phyloP scores from a whole-genome alignment of 2,329 filamentous ascomycete genomes.

The Cladosporium halotolerans region DNA sequence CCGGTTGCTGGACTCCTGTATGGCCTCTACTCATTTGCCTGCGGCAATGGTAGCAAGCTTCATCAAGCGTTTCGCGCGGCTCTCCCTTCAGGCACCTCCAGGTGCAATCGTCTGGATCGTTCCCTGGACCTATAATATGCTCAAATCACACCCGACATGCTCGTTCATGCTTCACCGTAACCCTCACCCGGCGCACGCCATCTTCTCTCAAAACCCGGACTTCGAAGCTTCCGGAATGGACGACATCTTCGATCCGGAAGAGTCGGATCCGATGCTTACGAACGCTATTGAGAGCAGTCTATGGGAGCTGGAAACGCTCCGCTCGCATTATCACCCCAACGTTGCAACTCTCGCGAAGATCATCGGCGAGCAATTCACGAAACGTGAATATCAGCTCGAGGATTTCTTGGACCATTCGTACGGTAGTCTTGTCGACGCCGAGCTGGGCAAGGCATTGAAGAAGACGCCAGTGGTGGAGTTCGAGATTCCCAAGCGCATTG shows the following conservation, averaged over 20 bases:
- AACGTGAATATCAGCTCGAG: conserved; percentile 88
- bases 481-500: conserved; percentile 83
- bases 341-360: conserved; percentile 91
- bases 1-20: conserved; percentile 82
- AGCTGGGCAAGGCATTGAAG: conserved; percentile 75
- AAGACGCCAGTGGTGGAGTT: conserved; percentile 87
- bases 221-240: conserved; percentile 53
- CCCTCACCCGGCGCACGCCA: conserved; percentile 27
- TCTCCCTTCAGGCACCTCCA: conserved; percentile 83
- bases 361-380: conserved; percentile 93
- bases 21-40: conserved; percentile 86
- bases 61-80: conserved; percentile 81
- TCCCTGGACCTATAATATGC: conserved; percentile 91
- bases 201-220: conserved; percentile 21
- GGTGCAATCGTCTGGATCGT: conserved; percentile 81
- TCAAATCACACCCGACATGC: conserved; percentile 82
- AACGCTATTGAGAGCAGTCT: conserved; percentile 83
- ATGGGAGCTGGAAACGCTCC: conserved; percentile 89
- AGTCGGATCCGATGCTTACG: conserved; percentile 78
- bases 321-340: conserved; percentile 93
- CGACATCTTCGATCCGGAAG: conserved; percentile 72
- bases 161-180: conserved; percentile 93
- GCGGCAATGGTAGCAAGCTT: conserved; percentile 89
- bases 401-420: conserved; percentile 97
- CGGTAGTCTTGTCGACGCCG: conserved; percentile 74